Conservation (phyloP, 352 stramenopile genomes). For the Phytophthora fragariae region DNA sequence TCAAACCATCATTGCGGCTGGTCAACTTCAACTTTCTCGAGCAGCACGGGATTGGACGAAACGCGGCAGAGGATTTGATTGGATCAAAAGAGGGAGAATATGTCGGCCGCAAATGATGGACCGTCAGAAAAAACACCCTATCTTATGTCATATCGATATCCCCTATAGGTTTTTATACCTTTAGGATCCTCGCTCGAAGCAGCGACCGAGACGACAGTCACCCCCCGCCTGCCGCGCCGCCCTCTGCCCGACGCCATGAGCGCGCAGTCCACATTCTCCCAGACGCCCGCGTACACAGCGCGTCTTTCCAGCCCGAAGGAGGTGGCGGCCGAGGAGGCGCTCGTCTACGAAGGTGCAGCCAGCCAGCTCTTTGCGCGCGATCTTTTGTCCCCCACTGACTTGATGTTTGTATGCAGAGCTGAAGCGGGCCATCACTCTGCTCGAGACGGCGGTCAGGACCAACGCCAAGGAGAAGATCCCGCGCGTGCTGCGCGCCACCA, state of each 20-base stretch:
- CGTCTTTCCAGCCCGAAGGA: slow-evolving; percentile 53
- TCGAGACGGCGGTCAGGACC: slow-evolving; percentile 81
- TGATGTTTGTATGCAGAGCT: slow-evolving; percentile 56
- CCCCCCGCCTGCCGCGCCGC: neutral
- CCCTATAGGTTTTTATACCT: too few relatives aligned
- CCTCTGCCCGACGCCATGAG: slow-evolving; percentile 51
- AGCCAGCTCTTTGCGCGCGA: slow-evolving; percentile 1
- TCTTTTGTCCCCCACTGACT: slow-evolving; percentile 20
- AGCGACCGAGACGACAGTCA: too few relatives aligned
- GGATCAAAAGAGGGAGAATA: too few relatives aligned
- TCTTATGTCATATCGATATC: too few relatives aligned
- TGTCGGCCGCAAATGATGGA: too few relatives aligned
- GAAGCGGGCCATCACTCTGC: slow-evolving; percentile 72
- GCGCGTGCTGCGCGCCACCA: slow-evolving; percentile 81
- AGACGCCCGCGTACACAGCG: slow-evolving; percentile 70
- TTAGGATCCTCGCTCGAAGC: too few relatives aligned
- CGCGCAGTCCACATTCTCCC: slow-evolving; percentile 76
- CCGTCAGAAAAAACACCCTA: too few relatives aligned
- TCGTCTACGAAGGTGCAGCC: slow-evolving; percentile 67
- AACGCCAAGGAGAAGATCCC: slow-evolving; percentile 87
- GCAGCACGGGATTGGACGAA: too few relatives aligned
- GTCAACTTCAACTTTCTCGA: too few relatives aligned
- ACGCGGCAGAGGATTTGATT: too few relatives aligned
- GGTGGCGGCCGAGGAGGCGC: slow-evolving; percentile 59
- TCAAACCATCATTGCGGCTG: too few relatives aligned